These are phyloP conservation scores for Penicillium sp. DNA, from an alignment of 2,329 filamentous ascomycete species.

Conservation along the genomic window DNA sequence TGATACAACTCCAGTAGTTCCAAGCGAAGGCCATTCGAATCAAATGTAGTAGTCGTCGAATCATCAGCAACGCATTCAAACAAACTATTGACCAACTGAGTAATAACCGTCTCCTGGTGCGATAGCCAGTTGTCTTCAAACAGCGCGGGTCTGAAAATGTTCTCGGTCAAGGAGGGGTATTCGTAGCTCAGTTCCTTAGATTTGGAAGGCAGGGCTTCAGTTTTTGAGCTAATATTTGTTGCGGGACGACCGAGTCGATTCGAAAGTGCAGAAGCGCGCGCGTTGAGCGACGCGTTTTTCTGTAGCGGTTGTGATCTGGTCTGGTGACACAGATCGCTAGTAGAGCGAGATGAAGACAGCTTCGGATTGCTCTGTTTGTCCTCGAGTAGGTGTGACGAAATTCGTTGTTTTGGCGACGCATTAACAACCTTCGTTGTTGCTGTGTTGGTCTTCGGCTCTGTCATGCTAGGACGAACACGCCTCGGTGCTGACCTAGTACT, in stretches of 20 bases:
- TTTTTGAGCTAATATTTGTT: constrained; percentile 26
- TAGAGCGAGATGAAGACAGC: background rate
- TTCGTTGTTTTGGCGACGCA: constrained; percentile 1
- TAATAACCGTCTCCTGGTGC: constrained; percentile 57
- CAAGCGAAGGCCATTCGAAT: constrained; percentile 38
- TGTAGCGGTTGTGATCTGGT: background rate
- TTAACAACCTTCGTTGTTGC: background rate
- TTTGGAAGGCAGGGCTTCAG: constrained; percentile 29
- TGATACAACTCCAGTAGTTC: constrained; percentile 52
- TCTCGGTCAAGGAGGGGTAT: constrained; percentile 51
- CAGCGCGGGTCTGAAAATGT: constrained; percentile 51
- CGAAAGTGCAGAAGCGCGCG: constrained; percentile 12
- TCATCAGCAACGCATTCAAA: constrained; percentile 39
- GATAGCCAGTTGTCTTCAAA: constrained; percentile 60
- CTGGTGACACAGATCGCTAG: background rate
- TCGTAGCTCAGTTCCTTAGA: constrained; percentile 25
- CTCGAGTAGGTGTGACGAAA: constrained; percentile 5
- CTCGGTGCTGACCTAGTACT: constrained; percentile 7
- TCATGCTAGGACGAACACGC: constrained; percentile 3
- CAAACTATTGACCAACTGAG: constrained; percentile 54
- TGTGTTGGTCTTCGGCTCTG: no score
- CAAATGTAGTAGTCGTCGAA: constrained; percentile 12
- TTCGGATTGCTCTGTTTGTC: constrained; percentile 14
- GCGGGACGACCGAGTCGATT: constrained; percentile 14
- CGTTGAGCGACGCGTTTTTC: constrained; percentile 3